Conservation (phyloP, 306 rosid species). For the Lagenaria siceraria region DNA sequence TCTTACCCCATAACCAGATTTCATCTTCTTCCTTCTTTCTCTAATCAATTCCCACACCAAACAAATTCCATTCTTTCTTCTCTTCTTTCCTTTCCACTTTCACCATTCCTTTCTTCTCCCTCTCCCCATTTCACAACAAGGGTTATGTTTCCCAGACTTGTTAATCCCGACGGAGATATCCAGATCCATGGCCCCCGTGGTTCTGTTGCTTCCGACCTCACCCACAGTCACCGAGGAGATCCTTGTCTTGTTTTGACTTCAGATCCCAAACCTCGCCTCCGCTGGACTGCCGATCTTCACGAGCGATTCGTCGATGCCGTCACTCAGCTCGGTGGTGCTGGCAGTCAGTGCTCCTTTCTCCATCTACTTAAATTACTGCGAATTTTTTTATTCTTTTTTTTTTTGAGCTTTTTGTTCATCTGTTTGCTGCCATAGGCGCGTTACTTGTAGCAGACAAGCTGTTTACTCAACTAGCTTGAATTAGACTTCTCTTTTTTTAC, state of each 20-base stretch:
- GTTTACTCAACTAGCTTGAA: not conserved
- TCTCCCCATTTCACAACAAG: not conserved
- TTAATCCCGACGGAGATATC: slow-evolving; percentile 54
- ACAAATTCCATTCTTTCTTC: not conserved
- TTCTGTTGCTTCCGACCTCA: slow-evolving; percentile 17
- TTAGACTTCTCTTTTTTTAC: not conserved
- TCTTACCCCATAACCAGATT: not conserved
- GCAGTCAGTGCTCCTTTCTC: slow-evolving; percentile 28
- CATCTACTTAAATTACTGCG: not conserved
- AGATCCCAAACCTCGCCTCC: slow-evolving; percentile 99
- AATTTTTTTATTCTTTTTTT: not conserved
- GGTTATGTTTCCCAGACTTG: slow-evolving; percentile 60
- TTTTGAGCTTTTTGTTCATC: not conserved
- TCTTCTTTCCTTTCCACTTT: not conserved
- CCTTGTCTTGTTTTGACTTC: slow-evolving; percentile 90
- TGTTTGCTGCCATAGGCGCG: not conserved
- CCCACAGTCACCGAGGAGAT: slow-evolving; percentile 43
- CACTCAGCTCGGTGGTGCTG: slow-evolving; percentile 87
- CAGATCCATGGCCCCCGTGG: slow-evolving; percentile 22
- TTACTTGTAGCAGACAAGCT: not conserved
- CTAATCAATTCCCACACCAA: too few species aligned
- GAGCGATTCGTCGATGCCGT: slow-evolving; percentile 94
- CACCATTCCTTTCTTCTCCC: not conserved
- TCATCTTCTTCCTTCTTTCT: not conserved
- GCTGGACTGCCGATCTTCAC: slow-evolving; percentile 96